Conservation (phyloP, 1,139 yeast species). For the Yamadazyma friedrichii region DNA sequence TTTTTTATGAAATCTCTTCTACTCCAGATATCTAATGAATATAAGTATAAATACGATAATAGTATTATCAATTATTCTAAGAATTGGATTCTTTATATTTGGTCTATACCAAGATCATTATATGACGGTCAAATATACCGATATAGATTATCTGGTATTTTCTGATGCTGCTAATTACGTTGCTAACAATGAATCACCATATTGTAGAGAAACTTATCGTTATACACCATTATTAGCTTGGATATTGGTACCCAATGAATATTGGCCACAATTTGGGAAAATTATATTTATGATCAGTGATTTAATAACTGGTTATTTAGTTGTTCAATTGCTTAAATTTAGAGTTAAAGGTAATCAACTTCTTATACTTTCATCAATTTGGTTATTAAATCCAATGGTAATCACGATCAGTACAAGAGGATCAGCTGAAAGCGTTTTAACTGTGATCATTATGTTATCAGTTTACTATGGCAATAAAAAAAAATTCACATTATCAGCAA, state of each 20-base stretch:
- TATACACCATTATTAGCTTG: conserved; percentile 91
- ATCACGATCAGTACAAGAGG: conserved; percentile 92
- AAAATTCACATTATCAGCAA: conserved; percentile 49
- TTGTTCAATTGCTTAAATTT: conserved; percentile 38
- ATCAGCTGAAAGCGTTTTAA: conserved; percentile 85
- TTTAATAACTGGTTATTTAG: conserved; percentile 72
- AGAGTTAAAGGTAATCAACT: conserved; percentile 25
- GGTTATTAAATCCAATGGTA: conserved; percentile 96
- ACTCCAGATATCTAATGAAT: too few species aligned
- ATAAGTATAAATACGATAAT: conserved; percentile 2
- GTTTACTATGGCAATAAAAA: conserved; percentile 44
- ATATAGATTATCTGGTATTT: conserved; percentile 89
- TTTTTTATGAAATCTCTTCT: too few species aligned
- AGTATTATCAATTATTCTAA: conserved; percentile 37
- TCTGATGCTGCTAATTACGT: conserved; percentile 86
- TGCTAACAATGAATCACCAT: conserved; percentile 67
- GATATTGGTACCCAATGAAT: conserved; percentile 68
- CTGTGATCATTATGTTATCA: conserved; percentile 69
- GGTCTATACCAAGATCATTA: conserved; percentile 85
- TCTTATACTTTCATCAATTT: conserved; percentile 52
- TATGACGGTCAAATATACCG: conserved; percentile 84
- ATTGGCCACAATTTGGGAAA: conserved; percentile 75
- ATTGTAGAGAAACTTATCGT: conserved; percentile 80
- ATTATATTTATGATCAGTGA: conserved; percentile 74
- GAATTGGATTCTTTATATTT: conserved; percentile 70